These are phyloP conservation scores for Diaporthe longicolla DNA, from an alignment of 2,329 filamentous ascomycete genomes.

Conservation along the genomic window DNA sequence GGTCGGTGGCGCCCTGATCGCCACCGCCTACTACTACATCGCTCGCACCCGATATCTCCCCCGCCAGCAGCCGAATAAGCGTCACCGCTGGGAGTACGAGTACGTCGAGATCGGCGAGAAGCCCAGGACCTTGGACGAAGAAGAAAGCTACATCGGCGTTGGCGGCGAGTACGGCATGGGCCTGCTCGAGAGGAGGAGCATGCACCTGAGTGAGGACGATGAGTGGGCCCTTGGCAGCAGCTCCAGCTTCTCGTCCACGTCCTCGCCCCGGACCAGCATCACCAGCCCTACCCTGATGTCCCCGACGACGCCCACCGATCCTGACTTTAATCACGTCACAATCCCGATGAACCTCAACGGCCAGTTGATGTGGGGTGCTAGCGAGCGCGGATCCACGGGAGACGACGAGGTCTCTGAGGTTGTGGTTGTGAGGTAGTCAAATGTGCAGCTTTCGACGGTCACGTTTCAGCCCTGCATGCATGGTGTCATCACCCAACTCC, in stretches of 20 bases:
- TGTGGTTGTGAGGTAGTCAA: conserved; percentile 55
- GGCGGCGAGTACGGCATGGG: conserved; percentile 62
- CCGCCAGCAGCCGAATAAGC: conserved; percentile 85
- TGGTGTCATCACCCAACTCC: neutral
- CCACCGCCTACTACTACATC: conserved; percentile 85
- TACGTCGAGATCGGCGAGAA: conserved; percentile 87
- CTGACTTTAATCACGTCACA: conserved; percentile 51
- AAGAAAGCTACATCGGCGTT: conserved; percentile 60
- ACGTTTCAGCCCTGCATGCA: neutral
- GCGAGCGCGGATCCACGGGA: conserved; percentile 49
- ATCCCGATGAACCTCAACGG: conserved; percentile 40
- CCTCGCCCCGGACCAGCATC: conserved; percentile 56
- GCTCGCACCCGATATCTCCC: conserved; percentile 86
- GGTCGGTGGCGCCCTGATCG: conserved; percentile 84
- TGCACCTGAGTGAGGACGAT: conserved; percentile 73
- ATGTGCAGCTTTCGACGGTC: conserved; percentile 29
- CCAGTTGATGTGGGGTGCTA: conserved; percentile 54
- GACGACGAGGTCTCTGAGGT: conserved; percentile 63
- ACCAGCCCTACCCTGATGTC: conserved; percentile 65
- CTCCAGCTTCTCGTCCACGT: conserved; percentile 72
- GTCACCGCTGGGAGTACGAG: conserved; percentile 94
- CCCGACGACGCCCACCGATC: conserved; percentile 61
- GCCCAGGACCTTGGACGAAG: conserved; percentile 57
- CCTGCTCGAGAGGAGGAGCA: conserved; percentile 58
- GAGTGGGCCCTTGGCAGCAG: conserved; percentile 93